These are phyloP conservation scores for Colletotrichum phormii DNA, from an alignment of 2,329 filamentous ascomycete genomes.

Conservation along the genomic window DNA sequence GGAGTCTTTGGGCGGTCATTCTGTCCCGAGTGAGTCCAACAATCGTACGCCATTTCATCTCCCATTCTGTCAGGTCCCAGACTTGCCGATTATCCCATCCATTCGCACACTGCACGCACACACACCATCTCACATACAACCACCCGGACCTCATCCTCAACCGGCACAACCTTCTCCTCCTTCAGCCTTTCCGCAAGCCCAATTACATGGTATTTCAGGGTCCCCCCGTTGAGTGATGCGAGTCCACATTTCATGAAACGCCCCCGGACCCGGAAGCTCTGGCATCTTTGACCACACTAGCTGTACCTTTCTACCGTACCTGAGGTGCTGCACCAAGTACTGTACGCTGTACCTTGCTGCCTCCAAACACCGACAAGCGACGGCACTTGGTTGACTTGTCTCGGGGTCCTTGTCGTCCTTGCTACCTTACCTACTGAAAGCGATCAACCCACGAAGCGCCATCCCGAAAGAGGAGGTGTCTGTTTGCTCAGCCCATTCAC, in stretches of 20 bases:
- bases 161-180: conserved; percentile 20
- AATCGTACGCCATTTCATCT: conserved; percentile 17
- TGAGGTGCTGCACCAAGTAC: background rate
- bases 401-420: conserved; percentile 19
- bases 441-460: conserved; percentile 28
- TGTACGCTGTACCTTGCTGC: background rate
- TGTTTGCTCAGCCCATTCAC: conserved; percentile 19
- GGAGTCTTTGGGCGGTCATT: background rate
- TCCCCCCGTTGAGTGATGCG: conserved; percentile 28
- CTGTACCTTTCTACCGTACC: background rate
- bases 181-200: conserved; percentile 10
- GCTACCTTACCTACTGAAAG: conserved; percentile 20
- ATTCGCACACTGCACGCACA: conserved; percentile 20
- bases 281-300: conserved; percentile 33
- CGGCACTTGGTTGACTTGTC: conserved; percentile 10
- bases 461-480: conserved; percentile 35
- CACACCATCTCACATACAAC: conserved; percentile 26
- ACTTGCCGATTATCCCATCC: conserved; percentile 7
- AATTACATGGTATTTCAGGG: conserved; percentile 20
- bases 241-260: conserved; percentile 38
- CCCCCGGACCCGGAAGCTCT: conserved; percentile 38
- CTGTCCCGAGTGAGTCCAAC: conserved; percentile 6
- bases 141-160: conserved; percentile 19
- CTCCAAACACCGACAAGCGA: conserved; percentile 16
- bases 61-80: conserved; percentile 24